Conservation (phyloP, 352 stramenopile species). For the Phytophthora rubi region DNA sequence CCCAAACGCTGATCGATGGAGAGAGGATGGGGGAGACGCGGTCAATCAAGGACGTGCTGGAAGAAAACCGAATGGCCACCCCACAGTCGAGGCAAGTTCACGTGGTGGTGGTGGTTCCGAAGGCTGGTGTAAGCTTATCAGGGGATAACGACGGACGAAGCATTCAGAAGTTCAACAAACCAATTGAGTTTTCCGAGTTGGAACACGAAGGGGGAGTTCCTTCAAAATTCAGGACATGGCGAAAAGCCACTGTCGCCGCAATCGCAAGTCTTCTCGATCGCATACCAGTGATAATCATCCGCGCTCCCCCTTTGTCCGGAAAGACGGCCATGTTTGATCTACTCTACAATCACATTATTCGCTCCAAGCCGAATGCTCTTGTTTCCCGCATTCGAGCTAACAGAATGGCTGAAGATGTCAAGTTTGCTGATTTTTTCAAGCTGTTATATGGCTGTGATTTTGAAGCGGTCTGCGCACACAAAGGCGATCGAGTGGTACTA, state of each 20-base stretch:
- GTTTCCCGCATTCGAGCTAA: slow-evolving; percentile 25
- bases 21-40: too few species aligned
- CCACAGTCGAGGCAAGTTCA: too few species aligned
- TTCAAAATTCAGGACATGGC: neutral
- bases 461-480: slow-evolving; percentile 22
- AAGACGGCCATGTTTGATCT: slow-evolving; percentile 36
- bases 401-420: slow-evolving; percentile 16
- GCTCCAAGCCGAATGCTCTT: slow-evolving; percentile 20
- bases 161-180: neutral
- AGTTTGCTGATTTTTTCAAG: slow-evolving; percentile 33
- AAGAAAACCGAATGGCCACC: too few species aligned
- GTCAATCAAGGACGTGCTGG: too few species aligned
- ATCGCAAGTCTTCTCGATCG: slow-evolving; percentile 13
- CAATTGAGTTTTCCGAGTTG: neutral
- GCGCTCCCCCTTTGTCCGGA: slow-evolving; percentile 35
- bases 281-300: slow-evolving; percentile 29
- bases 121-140: neutral
- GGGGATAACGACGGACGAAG: neutral
- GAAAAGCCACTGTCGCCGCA: neutral
- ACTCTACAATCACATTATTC: slow-evolving; percentile 41
- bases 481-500: slow-evolving; percentile 17
- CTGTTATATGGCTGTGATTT: slow-evolving; percentile 29
- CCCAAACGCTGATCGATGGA: too few species aligned
- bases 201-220: neutral
- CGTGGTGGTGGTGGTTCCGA: neutral